Conservation (phyloP, 495 filamentous ascomycete genomes). For the Hyaloscypha bicolor region DNA sequence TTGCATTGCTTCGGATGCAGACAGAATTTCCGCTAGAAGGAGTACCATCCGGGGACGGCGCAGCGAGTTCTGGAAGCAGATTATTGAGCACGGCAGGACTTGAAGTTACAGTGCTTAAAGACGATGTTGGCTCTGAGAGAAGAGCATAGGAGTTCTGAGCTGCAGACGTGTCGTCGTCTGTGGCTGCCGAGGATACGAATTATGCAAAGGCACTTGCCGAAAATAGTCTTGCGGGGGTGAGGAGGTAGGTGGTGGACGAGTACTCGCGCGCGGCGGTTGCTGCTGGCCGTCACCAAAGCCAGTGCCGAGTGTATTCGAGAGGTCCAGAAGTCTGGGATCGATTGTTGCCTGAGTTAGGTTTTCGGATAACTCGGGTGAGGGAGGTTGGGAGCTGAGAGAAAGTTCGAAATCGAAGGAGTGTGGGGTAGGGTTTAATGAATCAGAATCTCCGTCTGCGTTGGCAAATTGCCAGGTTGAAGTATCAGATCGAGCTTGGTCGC, state of each 20-base stretch:
- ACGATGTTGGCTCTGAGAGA: constrained; percentile 1
- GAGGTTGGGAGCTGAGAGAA: background rate
- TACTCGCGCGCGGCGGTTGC: background rate
- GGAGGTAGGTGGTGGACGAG: background rate
- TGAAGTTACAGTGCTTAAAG: background rate
- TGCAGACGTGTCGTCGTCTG: background rate
- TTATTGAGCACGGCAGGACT: background rate
- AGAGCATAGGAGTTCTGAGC: background rate
- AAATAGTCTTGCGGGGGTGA: too few species aligned
- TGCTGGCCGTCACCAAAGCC: background rate
- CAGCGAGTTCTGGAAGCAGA: too few species aligned
- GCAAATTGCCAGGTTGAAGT: constrained; percentile 8
- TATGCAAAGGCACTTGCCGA: background rate
- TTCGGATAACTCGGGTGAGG: background rate
- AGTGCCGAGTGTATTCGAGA: constrained; percentile 5
- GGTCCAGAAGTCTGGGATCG: background rate
- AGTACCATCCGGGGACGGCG: too few species aligned
- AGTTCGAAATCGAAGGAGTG: background rate
- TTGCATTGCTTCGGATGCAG: too few species aligned
- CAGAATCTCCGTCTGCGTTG: constrained; percentile 6
- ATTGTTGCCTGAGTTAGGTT: background rate
- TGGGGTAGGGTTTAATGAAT: background rate
- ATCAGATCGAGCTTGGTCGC: constrained; percentile 7
- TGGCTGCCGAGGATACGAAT: background rate
- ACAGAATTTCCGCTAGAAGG: too few species aligned